Base-by-base conservation (phyloP, 2,329 filamentous ascomycete species). In the Bisporella sp. region DNA sequence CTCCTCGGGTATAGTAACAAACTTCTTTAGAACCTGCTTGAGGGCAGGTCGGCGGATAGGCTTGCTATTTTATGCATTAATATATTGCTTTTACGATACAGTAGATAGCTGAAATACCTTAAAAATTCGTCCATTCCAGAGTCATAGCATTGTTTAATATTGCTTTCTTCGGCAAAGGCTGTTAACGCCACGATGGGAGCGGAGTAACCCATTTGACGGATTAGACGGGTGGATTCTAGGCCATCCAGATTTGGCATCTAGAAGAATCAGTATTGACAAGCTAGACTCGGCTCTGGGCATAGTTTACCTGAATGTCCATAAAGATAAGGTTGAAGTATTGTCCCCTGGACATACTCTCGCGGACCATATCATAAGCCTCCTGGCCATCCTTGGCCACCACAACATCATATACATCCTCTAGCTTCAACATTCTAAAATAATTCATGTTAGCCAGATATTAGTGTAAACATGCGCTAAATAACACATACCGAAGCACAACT, bases 71-170 rank as follows among this genome's bases (percentile, higher is more conserved):
- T 42, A 42, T 13, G 49, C 40, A 48, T 59, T 57, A 55, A 50
- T 42, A 29, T 8, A 21, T 30, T 40, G 30, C 9, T 41, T 41
- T 28, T 21, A 21, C 21, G 21, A 21, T 21, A 21, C 21, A 3
- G 21, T 21, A 21, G 21, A 21, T 21, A 21, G 28, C 13, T 3
- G 13, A 45, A 49, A 43, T 52, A 58, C 53, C 58, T 62, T 29
- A 96, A 73, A 67, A 96, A 96, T 71, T 90, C 89, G 62, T 96
- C 81, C 90, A 96, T 96, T 49, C 91, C 91, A 1, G 84, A 89
- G 53, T 92, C 89, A 66, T 93, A 85, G 66, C 87, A 88, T 64
- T 91, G 87, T 67, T 84, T 86, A 42, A 91, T 82, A 61, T 96
- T 96, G 68, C 84, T 89, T 66, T 95, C 90, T 63, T 96, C 90